These are phyloP conservation scores for Talaromyces ruber DNA, from an alignment of 495 filamentous ascomycete genomes.

Conservation along the genomic window DNA sequence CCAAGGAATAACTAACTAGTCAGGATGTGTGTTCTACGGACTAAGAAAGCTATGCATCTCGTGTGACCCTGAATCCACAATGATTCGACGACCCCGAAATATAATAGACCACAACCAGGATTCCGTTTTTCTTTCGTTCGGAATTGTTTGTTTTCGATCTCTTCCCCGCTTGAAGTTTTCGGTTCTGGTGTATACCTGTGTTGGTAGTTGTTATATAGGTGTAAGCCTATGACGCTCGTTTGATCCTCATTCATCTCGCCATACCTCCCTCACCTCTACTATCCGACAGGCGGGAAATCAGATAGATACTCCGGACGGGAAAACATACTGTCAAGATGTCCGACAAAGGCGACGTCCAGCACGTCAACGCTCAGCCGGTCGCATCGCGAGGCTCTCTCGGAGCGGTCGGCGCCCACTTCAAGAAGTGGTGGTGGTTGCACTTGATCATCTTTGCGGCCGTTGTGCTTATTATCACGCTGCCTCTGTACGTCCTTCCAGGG, in stretches of 20 bases:
- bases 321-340: too few relatives aligned
- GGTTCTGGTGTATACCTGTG: background rate
- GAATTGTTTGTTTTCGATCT: background rate
- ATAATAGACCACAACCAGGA: background rate
- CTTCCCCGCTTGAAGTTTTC: background rate
- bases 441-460: constrained; percentile 48
- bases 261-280: background rate
- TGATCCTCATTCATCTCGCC: background rate
- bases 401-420: constrained; percentile 36
- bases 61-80: background rate
- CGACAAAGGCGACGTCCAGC: background rate
- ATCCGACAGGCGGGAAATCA: background rate
- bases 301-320: too few relatives aligned
- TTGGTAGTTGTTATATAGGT: background rate
- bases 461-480: constrained; percentile 52
- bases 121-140: background rate
- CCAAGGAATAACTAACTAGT: too few relatives aligned
- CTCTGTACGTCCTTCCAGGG: constrained; percentile 57
- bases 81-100: background rate
- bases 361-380: background rate
- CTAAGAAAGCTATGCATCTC: background rate
- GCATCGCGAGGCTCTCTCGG: constrained; percentile 22
- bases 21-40: too few relatives aligned
- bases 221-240: background rate
- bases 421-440: constrained; percentile 67